Evolutionary conservation across 2,329 filamentous ascomycete species (phyloP).

Genomic region (Aspergillus hiratsukae): DNA sequence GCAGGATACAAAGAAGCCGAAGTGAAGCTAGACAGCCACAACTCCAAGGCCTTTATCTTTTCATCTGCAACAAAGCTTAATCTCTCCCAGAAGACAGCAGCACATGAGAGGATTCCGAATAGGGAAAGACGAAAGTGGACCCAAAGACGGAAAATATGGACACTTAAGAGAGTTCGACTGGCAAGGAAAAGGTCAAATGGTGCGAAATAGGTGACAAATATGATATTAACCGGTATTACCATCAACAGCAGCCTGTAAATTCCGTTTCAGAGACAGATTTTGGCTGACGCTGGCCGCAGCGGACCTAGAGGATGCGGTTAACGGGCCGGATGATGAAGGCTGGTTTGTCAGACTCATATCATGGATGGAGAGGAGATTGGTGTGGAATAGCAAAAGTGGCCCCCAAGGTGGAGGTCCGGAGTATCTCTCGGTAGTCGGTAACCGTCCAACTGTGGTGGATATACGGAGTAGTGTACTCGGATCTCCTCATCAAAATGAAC

Average conservation of each 20-base stretch:
- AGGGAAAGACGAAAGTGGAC: neutral
- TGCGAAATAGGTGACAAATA: conserved; percentile 1
- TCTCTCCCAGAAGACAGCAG: conserved; percentile 3
- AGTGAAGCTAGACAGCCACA: conserved; percentile 3
- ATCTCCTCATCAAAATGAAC: neutral
- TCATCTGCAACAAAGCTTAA: conserved; percentile 4
- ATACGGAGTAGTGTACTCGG: neutral
- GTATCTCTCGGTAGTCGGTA: neutral
- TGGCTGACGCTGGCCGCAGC: conserved; percentile 26
- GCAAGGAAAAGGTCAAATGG: conserved; percentile 5
- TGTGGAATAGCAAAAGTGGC: conserved; percentile 1
- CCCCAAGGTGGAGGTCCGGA: conserved; percentile 9
- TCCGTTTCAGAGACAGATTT: conserved; percentile 39
- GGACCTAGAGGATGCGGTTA: conserved; percentile 35
- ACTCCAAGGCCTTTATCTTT: neutral
- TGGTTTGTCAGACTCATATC: conserved; percentile 44
- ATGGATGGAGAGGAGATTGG: conserved; percentile 20
- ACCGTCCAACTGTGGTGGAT: neutral
- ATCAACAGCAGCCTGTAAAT: conserved; percentile 42
- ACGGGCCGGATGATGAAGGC: conserved; percentile 36
- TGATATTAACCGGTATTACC: conserved; percentile 35
- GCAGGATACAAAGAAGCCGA: conserved; percentile 12
- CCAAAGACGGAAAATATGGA: neutral
- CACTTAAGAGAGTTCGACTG: neutral
- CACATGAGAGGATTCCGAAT: conserved; percentile 1